Conservation (phyloP, 306 rosid genomes). For the Sicyos edulis region DNA sequence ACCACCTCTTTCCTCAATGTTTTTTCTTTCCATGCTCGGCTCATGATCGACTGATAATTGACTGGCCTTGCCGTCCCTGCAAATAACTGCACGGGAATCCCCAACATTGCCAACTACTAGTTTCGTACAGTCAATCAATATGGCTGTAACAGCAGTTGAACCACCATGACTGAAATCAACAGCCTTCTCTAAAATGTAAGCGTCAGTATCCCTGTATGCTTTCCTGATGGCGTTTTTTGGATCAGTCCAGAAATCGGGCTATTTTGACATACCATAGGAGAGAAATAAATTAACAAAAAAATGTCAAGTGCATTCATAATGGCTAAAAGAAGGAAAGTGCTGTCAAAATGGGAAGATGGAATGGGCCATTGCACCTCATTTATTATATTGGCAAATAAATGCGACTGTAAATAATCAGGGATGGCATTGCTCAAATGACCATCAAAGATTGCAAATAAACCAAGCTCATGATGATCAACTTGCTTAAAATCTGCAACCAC, state of each 20-base stretch:
- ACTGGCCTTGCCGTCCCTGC: conserved; percentile 56
- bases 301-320: not conserved
- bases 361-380: conserved; percentile 53
- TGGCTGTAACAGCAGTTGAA: conserved; percentile 96
- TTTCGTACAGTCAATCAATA: conserved; percentile 66
- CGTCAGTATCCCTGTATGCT: conserved; percentile 68
- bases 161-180: conserved; percentile 81
- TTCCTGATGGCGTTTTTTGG: conserved; percentile 53
- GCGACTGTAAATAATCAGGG: conserved; percentile 59
- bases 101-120: conserved; percentile 84
- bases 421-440: conserved; percentile 84
- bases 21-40: conserved; percentile 53
- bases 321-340: not conserved
- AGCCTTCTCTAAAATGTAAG: conserved; percentile 62
- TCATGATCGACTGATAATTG: conserved; percentile 87
- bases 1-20: conserved; percentile 75
- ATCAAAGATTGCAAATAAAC: conserved; percentile 88
- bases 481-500: conserved; percentile 73
- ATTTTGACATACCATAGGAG: conserved; percentile 14
- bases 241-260: conserved; percentile 81
- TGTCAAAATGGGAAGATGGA: not conserved
- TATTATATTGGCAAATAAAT: conserved; percentile 73
- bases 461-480: conserved; percentile 67
- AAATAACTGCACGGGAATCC: conserved; percentile 84
- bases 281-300: conserved; percentile 8